phyloP scores from a whole-genome alignment of 371 early-diverging fungal genomes.

The Mortierella sp. region DNA sequence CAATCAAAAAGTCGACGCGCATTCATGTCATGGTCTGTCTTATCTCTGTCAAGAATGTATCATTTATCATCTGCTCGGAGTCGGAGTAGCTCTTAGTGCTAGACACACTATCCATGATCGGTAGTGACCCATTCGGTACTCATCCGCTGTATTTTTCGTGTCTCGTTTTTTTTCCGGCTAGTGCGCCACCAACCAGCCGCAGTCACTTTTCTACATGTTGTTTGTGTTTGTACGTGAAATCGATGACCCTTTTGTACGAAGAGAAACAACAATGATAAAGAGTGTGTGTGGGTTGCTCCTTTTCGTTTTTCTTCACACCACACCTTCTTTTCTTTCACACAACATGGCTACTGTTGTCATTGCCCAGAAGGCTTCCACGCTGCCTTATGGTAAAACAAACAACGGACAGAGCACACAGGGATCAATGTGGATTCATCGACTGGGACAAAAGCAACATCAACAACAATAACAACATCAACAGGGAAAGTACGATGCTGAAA shows the following conservation, averaged over 20 bases:
- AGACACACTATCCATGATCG: not conserved
- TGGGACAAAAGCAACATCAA: too few species aligned
- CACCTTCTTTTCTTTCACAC: not conserved
- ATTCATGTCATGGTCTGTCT: not conserved
- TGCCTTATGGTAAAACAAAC: conserved; percentile 44
- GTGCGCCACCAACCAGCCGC: conserved; percentile 16
- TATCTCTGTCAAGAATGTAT: not conserved
- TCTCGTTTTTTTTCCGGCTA: not conserved
- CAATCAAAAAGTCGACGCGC: not conserved
- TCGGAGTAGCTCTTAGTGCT: not conserved
- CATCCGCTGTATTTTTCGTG: not conserved
- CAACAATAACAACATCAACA: not conserved
- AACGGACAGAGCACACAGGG: not conserved
- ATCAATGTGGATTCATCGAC: not conserved
- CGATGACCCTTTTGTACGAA: not conserved
- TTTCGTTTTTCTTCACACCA: not conserved
- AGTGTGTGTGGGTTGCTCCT: not conserved
- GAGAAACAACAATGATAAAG: not conserved
- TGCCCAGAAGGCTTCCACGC: conserved; percentile 48
- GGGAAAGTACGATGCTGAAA: not conserved
- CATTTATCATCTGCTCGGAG: not conserved
- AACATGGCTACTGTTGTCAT: conserved; percentile 54
- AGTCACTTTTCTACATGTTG: not conserved
- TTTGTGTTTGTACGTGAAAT: conserved; percentile 7
- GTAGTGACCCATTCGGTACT: not conserved